phyloP scores from a whole-genome alignment of 805 yeast species.

The Ogataea pini region DNA sequence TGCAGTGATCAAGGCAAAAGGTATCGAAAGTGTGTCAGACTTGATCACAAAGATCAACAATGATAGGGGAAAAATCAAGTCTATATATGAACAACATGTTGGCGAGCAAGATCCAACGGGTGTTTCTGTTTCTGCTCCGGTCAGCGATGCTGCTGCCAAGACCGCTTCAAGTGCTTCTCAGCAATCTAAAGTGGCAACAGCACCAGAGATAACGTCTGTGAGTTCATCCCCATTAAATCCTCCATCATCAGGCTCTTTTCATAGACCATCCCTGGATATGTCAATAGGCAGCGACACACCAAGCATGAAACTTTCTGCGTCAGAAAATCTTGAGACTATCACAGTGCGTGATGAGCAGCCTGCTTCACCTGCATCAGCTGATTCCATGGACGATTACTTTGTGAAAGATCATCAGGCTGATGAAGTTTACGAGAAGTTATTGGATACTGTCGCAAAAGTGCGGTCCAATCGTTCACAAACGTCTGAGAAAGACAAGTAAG shows the following conservation, averaged over 20 bases:
- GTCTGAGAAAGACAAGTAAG: slow-evolving; percentile 16
- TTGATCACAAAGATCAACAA: slow-evolving; percentile 64
- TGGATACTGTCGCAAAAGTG: slow-evolving; percentile 66
- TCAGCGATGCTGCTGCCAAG: no score
- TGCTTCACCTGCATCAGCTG: slow-evolving; percentile 28
- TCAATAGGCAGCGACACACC: slow-evolving; percentile 1
- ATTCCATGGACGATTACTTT: slow-evolving; percentile 23
- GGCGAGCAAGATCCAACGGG: slow-evolving; percentile 1
- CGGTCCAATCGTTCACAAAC: slow-evolving; percentile 47
- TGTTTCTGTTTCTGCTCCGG: background rate
- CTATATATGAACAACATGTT: slow-evolving; percentile 23
- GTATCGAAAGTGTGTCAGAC: slow-evolving; percentile 68
- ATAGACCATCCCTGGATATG: background rate
- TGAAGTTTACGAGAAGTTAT: slow-evolving; percentile 69
- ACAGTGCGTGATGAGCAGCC: slow-evolving; percentile 16
- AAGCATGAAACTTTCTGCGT: background rate
- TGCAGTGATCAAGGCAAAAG: slow-evolving; percentile 72
- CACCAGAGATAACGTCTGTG: background rate
- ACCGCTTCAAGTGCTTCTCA: no score
- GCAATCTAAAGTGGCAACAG: no score
- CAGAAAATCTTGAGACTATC: background rate
- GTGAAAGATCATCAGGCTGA: slow-evolving; percentile 48
- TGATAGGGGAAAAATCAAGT: slow-evolving; percentile 38
- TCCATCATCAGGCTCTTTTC: background rate
- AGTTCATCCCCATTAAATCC: slow-evolving; percentile 1